Evolutionary conservation across 139 green algal species (phyloP).

Genomic region (Pycnococcus provasolii): DNA sequence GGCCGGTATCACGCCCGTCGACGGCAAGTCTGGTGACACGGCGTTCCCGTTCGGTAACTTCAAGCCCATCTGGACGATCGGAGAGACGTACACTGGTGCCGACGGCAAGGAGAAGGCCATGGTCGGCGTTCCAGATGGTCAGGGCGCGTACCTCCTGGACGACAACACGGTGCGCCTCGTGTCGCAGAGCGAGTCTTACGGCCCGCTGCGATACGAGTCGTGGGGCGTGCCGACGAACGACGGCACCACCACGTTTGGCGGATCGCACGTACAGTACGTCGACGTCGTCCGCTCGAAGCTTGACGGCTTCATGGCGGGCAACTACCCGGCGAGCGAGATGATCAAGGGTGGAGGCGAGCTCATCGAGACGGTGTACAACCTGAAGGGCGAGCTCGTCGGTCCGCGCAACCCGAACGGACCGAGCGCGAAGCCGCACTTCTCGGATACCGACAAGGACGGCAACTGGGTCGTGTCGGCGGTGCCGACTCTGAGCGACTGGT

Average conservation of each 20-base stretch:
- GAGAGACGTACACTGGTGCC: neutral
- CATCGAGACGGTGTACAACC: constrained; percentile 14
- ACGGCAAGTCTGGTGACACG: constrained; percentile 15
- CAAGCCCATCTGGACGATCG: constrained; percentile 16
- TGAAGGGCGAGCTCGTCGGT: constrained; percentile 9
- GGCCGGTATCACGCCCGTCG: neutral
- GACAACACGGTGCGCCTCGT: constrained; percentile 12
- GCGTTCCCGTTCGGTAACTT: constrained; percentile 2
- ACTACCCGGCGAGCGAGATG: neutral
- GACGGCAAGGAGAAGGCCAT: constrained; percentile 1
- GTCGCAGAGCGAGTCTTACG: constrained; percentile 21
- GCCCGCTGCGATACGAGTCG: neutral
- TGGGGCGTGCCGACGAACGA: neutral
- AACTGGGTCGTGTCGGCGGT: constrained; percentile 1
- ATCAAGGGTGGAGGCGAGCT: neutral
- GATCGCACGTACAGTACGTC: constrained; percentile 10
- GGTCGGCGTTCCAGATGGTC: constrained; percentile 13
- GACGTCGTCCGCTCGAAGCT: constrained; percentile 2
- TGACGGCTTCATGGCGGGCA: constrained; percentile 4
- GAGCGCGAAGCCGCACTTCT: neutral
- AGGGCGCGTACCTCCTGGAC: constrained; percentile 3
- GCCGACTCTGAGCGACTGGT: neutral
- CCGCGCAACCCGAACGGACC: neutral
- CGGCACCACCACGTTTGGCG: constrained; percentile 6
- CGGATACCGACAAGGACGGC: neutral